Percentiles rank a stretch among this genome's conserved stretches.
phyloP scores from a whole-genome alignment of 306 rosid species.

The Medicago ruthenica region DNA sequence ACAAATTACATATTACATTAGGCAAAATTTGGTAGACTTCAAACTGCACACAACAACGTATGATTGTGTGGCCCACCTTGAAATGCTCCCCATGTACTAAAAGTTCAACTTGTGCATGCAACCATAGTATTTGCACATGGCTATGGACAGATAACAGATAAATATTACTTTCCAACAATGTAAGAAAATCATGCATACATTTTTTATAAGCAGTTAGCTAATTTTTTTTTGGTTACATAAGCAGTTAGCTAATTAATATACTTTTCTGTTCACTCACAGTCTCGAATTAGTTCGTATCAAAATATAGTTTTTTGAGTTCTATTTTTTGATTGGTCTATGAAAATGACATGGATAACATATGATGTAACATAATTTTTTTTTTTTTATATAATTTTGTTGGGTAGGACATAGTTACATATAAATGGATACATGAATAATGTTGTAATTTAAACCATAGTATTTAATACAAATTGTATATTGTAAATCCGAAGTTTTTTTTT shows the following conservation, averaged over 20 bases:
- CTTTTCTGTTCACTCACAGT: background rate
- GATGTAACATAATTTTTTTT: background rate
- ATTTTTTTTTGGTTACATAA: too few relatives aligned
- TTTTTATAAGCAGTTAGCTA: background rate
- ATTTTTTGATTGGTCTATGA: conserved; percentile 10
- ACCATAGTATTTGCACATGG: conserved; percentile 37
- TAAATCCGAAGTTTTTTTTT: too few relatives aligned
- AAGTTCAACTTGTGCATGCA: conserved; percentile 35
- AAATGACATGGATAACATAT: conserved; percentile 13
- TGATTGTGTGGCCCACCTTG: conserved; percentile 43
- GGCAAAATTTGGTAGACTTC: conserved; percentile 1
- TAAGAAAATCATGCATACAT: background rate
- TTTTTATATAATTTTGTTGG: too few relatives aligned
- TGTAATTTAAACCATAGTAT: too few relatives aligned
- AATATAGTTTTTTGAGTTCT: background rate
- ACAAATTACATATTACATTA: background rate
- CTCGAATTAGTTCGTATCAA: background rate
- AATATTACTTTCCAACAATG: background rate
- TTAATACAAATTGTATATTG: too few relatives aligned
- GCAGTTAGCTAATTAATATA: background rate
- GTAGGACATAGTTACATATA: too few relatives aligned
- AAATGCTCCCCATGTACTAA: conserved; percentile 30
- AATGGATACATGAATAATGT: too few relatives aligned
- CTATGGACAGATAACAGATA: conserved; percentile 4
- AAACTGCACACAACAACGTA: conserved; percentile 11